Evolutionary conservation across 306 rosid species (phyloP), one percentile per base, ranked within the genome.

Genomic region (Nissolia schottii): DNA sequence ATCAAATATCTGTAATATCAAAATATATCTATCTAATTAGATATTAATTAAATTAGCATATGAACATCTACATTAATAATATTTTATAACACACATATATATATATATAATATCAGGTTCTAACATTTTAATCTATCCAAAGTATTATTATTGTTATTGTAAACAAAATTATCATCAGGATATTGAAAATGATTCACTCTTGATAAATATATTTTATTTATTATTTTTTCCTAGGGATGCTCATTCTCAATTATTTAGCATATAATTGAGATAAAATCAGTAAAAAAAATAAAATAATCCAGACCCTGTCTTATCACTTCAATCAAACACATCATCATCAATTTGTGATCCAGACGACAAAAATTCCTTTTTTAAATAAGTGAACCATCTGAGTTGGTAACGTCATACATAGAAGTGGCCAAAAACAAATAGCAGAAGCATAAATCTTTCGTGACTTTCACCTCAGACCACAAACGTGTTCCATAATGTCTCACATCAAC

Each of bases 331-430:
- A 5, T 55, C 22, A 15, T 15, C 22, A 5, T 55, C 22, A 15
- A 25, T 27, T 48, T 60, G 49, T 8, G 64, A 80, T 50, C 6
- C 29, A 25, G 70, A 77, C 27, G 56, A 35, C 54, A 70, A 61
- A 73, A 76, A 73, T 74, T 82, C 82, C 29, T 50, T 71, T 12
- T 74, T 55, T 53, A n/a, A n/a, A n/a, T 5, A 80, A 82, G 80
- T 87, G 84, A 82, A 64, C 65, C 38, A 29, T 72, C 53, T 62
- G 81, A 68, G 71, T 83, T 77, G 86, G 82, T 79, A 77, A 70
- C 70, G 64, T 75, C 88, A 64, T 34, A 10, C 49, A 50, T 16
- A 53, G 80, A 71, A 80, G 81, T 73, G 81, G 80, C 66, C 29
- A 7, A 40, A 75, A 67, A 61, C 63, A 82, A 75, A 70, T 43